These are phyloP conservation scores for Soucietia sequanensis DNA, from an alignment of 805 yeast species.

Conservation along the genomic window DNA sequence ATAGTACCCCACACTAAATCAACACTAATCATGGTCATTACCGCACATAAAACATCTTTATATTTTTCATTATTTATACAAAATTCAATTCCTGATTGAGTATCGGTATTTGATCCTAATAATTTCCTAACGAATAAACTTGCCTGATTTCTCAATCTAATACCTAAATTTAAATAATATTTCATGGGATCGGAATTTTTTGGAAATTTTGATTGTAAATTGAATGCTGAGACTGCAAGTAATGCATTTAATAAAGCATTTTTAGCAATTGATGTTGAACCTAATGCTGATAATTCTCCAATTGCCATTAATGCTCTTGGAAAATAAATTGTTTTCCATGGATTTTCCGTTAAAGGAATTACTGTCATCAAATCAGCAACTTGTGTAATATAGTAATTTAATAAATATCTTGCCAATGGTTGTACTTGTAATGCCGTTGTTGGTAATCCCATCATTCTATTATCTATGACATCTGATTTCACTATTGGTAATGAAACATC, in stretches of 20 bases:
- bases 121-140: constrained; percentile 62
- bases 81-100: constrained; percentile 42
- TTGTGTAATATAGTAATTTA: constrained; percentile 68
- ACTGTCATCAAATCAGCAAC: constrained; percentile 82
- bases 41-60: constrained; percentile 80
- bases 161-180: constrained; percentile 69
- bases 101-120: constrained; percentile 31
- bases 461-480: constrained; percentile 4
- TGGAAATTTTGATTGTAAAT: constrained; percentile 68
- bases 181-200: constrained; percentile 66
- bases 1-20: constrained; percentile 90
- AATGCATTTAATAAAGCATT: constrained; percentile 77
- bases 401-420: constrained; percentile 68
- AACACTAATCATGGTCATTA: constrained; percentile 81
- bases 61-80: constrained; percentile 58
- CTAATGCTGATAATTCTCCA: constrained; percentile 75
- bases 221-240: constrained; percentile 79
- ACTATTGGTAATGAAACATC: constrained; percentile 23
- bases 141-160: constrained; percentile 73
- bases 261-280: constrained; percentile 71
- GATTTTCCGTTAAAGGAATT: constrained; percentile 68
- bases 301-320: constrained; percentile 81
- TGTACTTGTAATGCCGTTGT: constrained; percentile 60
- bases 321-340: constrained; percentile 85
- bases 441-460: constrained; percentile 40